These are phyloP conservation scores for Diaporthe humulicola DNA, from an alignment of 2,329 filamentous ascomycete genomes.

Conservation along the genomic window DNA sequence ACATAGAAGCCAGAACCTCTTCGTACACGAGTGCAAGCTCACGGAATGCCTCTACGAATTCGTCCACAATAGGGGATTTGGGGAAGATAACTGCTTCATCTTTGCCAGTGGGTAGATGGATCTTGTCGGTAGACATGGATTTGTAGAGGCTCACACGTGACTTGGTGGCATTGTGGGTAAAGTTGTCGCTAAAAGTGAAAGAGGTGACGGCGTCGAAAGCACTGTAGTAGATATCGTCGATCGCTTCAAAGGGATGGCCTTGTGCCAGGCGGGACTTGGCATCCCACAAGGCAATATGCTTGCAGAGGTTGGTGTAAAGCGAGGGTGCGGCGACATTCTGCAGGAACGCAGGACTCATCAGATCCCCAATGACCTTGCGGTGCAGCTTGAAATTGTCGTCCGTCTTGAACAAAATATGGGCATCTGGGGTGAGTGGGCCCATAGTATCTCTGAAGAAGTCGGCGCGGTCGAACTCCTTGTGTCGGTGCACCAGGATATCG, in stretches of 20 bases:
- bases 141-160: neutral
- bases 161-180: slow-evolving; percentile 8
- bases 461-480: slow-evolving; percentile 23
- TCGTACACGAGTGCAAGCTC: slow-evolving; percentile 4
- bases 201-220: slow-evolving; percentile 18
- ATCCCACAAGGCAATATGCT: slow-evolving; percentile 1
- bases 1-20: slow-evolving; percentile 7
- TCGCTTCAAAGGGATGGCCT: slow-evolving; percentile 1
- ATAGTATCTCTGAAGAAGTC: slow-evolving; percentile 27
- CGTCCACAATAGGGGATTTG: neutral
- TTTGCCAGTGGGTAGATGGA: neutral
- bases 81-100: slow-evolving; percentile 1
- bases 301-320: slow-evolving; percentile 18
- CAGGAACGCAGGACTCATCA: slow-evolving; percentile 23
- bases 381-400: slow-evolving; percentile 40
- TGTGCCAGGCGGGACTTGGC: neutral
- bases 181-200: slow-evolving; percentile 19
- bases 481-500: slow-evolving; percentile 20
- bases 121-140: neutral
- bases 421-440: slow-evolving; percentile 16
- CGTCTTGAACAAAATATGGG: slow-evolving; percentile 19
- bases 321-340: slow-evolving; percentile 9
- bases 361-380: slow-evolving; percentile 9
- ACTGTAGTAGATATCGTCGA: slow-evolving; percentile 23
- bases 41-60: slow-evolving; percentile 15